Base-by-base conservation (phyloP, 1,284 basidiomycete species). In the Pseudozyma pruni region DNA sequence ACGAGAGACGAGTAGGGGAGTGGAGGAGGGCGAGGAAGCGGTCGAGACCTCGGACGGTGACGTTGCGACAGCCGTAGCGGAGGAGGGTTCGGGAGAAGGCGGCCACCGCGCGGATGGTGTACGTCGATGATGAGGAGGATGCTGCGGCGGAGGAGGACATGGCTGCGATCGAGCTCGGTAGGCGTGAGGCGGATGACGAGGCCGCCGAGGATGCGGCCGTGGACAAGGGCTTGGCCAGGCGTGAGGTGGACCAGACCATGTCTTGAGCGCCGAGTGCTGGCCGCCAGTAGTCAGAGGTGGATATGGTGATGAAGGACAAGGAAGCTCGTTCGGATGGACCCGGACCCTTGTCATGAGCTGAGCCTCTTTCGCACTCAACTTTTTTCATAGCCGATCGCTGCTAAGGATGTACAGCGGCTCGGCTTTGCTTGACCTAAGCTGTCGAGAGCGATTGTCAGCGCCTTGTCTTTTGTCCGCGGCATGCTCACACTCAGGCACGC, bases 11-110 rank as follows among this genome's bases (percentile, higher is more conserved):
- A 35, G 63, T 32, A 23, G 60, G 27, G 20, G 74, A 75, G 16
- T 66, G 40, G 1, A 81, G 54, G 22, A 75, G 49, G 7, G 49
- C 27, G 10, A 79, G 47, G 23, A 81, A 77, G 1, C 52, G 47
- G 7, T 80, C 75, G 13, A 74, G 56, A 8, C 78, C 78, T 6
- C 58, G 46, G 4, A 80, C 74, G 29, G 63, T 59, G 38, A 79
- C 75, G 25, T 70, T 60, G n/a, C 51, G 55, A 46, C 74, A 77
- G 16, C 77, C 78, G 19, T 52, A 56, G 10, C 58, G 56, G 0
- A 80, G 60, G 14, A 78, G 66, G 10, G 47, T 43, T 20, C 66
- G 62, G 17, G 75, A 74, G 29, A 75, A 61, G 13, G 63, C 64
- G 6, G 72, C 74, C 17, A 78, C 75, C 9, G 70, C 57, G 8